These are phyloP conservation scores for Pseudonectria foliicola DNA, from an alignment of 2,329 filamentous ascomycete genomes.

Conservation along the genomic window DNA sequence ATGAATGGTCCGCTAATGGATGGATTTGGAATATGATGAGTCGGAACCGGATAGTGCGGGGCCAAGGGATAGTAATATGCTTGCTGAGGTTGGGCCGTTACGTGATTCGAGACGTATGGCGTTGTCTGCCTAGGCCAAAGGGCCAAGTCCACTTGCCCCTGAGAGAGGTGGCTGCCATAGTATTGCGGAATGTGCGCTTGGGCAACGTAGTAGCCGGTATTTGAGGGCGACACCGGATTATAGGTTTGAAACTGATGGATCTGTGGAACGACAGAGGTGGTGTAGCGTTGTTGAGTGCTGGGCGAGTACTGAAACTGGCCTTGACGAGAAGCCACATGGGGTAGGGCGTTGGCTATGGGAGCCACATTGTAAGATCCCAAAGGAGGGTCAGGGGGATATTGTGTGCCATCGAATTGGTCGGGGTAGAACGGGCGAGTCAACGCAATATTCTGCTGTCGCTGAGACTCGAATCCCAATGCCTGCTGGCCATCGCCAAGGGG, in stretches of 20 bases:
- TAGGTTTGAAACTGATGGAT: conserved; percentile 35
- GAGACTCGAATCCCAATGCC: conserved; percentile 10
- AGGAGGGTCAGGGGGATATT: conserved; percentile 14
- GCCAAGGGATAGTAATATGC: conserved; percentile 39
- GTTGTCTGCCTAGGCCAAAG: conserved; percentile 32
- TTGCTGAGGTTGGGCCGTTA: conserved; percentile 35
- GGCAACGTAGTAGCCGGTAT: conserved; percentile 41
- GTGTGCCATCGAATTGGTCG: conserved; percentile 36
- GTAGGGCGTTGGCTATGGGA: conserved; percentile 37
- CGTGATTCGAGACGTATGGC: conserved; percentile 37
- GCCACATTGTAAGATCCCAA: conserved; percentile 40
- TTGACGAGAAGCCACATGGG: conserved; percentile 32
- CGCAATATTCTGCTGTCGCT: conserved; percentile 20
- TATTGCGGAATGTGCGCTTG: conserved; percentile 40
- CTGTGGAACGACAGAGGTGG: conserved; percentile 28
- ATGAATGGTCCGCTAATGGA: conserved; percentile 31
- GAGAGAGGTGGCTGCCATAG: conserved; percentile 35
- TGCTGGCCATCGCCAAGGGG: conserved; percentile 6
- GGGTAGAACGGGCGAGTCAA: conserved; percentile 33
- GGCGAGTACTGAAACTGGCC: conserved; percentile 27
- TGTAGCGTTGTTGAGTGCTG: conserved; percentile 27
- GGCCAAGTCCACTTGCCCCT: conserved; percentile 28
- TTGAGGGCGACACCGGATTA: conserved; percentile 29
- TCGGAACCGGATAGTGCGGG: conserved; percentile 30
- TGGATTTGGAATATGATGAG: conserved; percentile 23